Evolutionary conservation across 306 rosid species (phyloP), one percentile per base, ranked within the genome.

Genomic region (Mucuna pruriens): DNA sequence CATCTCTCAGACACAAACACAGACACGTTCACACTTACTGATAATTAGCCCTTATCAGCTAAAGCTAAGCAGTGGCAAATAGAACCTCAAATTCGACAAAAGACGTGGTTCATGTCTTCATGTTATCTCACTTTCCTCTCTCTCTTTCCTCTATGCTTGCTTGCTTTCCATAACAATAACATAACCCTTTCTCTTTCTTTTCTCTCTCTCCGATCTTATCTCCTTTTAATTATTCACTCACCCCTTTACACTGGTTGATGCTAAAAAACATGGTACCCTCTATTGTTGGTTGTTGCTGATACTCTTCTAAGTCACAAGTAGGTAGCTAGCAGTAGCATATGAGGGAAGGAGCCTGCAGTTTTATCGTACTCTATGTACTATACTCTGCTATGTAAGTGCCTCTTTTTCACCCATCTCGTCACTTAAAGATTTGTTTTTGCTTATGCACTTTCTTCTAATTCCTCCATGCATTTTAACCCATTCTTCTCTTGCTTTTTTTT

Each of bases 181-280:
- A 6, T 26, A 25, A 60, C 36, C 60, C 31, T 23, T 72, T 73
- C 49, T 74, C 67, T 74, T 7, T 45, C 42, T 20, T 76, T 45
- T 66, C 64, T 80, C 85, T 77, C 82, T 64, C 51, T 58, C 23
- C 65, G 52, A 82, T 78, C 90, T 87, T 83, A 85, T 86, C 82
- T 85, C 82, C 81, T 79, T 85, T 86, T 82, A 49, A 39, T 63
- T 80, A 45, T 78, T 80, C 77, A 73, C 83, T 80, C 77, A 75
- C 81, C 77, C 80, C 79, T 82, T 58, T 85, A 42, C 72, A 49
- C 71, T 78, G 68, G 77, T 80, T 79, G 82, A 79, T 80, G 80
- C 80, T 76, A 71, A 54, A 71, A 84, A 70, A 82, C 83, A 54
- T 76, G 52, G 49, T 23, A 19, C 46, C 36, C 46, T 68, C 72